Conservation (phyloP, 148 eudicot species). For the Selenicereus undatus region DNA sequence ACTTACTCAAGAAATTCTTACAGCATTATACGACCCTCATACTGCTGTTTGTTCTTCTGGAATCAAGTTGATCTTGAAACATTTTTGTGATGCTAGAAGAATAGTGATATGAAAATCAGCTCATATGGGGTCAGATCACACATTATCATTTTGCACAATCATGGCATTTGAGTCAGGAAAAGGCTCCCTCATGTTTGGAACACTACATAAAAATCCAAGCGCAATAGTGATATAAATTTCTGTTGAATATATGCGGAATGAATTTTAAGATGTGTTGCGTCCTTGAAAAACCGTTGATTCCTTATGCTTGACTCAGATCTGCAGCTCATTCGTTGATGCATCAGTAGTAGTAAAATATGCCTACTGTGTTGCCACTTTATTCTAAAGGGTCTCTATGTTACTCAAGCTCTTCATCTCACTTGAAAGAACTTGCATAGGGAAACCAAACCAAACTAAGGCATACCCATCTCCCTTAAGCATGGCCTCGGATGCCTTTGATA, state of each 20-base stretch:
- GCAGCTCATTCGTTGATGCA: no score
- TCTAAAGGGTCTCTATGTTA: no score
- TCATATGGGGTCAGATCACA: not conserved
- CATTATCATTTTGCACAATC: not conserved
- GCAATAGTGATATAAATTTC: not conserved
- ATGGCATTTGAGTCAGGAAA: not conserved
- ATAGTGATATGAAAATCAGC: not conserved
- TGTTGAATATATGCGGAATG: not conserved
- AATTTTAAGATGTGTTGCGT: not conserved
- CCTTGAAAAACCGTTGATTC: no score
- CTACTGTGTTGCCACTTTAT: no score
- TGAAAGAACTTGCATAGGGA: no score
- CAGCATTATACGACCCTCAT: not conserved
- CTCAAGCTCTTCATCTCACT: no score
- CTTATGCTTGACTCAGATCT: no score
- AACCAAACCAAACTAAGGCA: no score
- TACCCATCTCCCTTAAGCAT: no score
- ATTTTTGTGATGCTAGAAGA: not conserved
- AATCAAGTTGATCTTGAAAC: not conserved
- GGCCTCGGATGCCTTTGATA: no score
- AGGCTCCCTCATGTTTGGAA: not conserved
- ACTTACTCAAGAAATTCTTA: not conserved
- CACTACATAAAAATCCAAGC: not conserved
- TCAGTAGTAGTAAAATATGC: no score
- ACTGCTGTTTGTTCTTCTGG: not conserved